Base-by-base conservation (phyloP, 1,139 yeast species). In the Fermentozyma sake region DNA sequence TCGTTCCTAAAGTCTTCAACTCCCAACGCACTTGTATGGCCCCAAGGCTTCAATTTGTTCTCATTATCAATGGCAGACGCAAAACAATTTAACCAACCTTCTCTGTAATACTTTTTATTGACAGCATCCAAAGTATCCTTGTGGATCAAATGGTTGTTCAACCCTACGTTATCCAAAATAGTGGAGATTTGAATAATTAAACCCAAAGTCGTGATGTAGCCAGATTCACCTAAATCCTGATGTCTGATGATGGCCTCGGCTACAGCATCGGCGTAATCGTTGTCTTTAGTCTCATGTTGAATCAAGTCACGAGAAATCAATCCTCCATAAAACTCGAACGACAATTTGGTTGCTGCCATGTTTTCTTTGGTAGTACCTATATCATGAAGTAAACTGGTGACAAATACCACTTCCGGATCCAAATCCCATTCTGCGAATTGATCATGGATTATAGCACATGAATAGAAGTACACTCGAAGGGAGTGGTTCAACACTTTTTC, bases 241-340 rank as follows among this genome's bases (percentile, higher is more conserved):
- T 60, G 66, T 26, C 66, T 45, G 13, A 60, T 54, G 16, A 60
- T 56, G 10, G 67, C 66, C 39, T 60, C 67, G 18, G 58, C 42
- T 3, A 59, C 66, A 1, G 66, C 66, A 30, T 60, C 67, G 2
- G 67, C 65, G 28, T 44, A 58, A 24, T 53, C 58, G 22, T 41
- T 35, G 34, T 58, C 35, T 8, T 35, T 26, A 6, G 61, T 48
- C 16, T 48, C 41, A 14, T 46, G 28, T 24, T 52, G 38, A 2
- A 60, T 35, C 35, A 58, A 44, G 10, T 58, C 61, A 11, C 59
- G 38, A 3, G 64, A 48, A 22, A 60, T 27, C 10, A 58, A 35
- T 3, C 66, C 67, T 4, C 67, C 67, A 32, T 52, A 58, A 31
- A 57, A 57, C 34, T 60, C 67, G 40, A 60, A 60, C 14, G 66